Base-by-base conservation (phyloP, 345 rosid genomes). In the Hibiscus trionum region DNA sequence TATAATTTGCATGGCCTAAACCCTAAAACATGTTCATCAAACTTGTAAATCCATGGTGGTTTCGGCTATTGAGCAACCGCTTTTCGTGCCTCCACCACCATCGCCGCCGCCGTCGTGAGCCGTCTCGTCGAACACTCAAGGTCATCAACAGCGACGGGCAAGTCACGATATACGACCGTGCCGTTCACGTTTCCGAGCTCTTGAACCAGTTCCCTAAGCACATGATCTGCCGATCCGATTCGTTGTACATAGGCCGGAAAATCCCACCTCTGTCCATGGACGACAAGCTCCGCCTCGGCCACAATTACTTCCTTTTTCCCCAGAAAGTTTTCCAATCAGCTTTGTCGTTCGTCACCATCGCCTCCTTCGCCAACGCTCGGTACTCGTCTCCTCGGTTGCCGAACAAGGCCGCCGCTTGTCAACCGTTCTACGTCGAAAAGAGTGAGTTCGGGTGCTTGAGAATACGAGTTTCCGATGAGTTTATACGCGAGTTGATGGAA, bases 381-480 rank as follows among this genome's bases (percentile, higher is more conserved):
- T n/a, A 72, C 29, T 67, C 16, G 1, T 66, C 56, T 15, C 19
- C 52, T 4, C n/a, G 35, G 50, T 70, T 72, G 31, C 70, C 85
- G 0, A 83, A 73, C 76, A 86, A 80, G 61, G 81, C 80, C 0
- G 27, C 15, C 5, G 80, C 82, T 1, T 78, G 79, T 60, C 85
- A 84, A 62, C 91, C 93, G n/a, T 89, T 93, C 69, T 83, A 86
- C 15, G 83, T 93, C 11, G 91, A 87, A 47, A 89, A 79, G 77
- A 79, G 87, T 12, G 75, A 84, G 4, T 82, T 86, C 24, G 97
- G 97, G 44, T 73, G 83, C 21, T 58, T 85, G 4, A 81, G 82
- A 80, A 84, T 93, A 10, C 90, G 97, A 3, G 91, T 93, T 4
- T 91, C 90, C 7, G 98, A 87, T 55, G 98, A 93, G 62, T 93